Base-by-base conservation (phyloP, 306 rosid species). In the Calophaca sinica region DNA sequence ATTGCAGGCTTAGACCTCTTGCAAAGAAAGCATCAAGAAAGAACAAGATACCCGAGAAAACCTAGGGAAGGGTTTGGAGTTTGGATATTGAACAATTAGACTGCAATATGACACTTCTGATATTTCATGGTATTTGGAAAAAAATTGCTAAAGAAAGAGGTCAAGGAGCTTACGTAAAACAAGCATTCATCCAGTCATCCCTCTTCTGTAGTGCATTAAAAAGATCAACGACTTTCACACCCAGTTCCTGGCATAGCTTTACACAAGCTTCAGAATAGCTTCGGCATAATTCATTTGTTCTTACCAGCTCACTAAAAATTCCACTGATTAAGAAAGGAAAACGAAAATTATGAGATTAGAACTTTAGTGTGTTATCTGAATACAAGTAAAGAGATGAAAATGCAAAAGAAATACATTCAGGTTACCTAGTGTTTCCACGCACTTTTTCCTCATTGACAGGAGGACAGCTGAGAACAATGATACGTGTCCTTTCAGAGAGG, bases 201-300 rank as follows among this genome's bases (percentile, higher is more conserved):
- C 64, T 82, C 78, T 77, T 85, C 82, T 91, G 98, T 49, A 90
- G 38, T 53, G 96, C 94, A 9, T 57, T 82, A 61, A 88, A 94
- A 63, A 94, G 94, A 87, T 94, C 98, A 60, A 94, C 65, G 13
- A 82, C 93, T 79, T 84, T 82, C 71, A 94, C 80, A 63, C 79
- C 91, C 79, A 86, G 82, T 85, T 91, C 96, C 66, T 86, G 72
- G 87, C 96, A 90, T 52, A 94, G 84, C 86, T 88, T 79, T 70
- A 84, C 33, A 87, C 97, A 89, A 64, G 94, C 98, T 9, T 94
- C 94, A 13, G 97, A 90, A 79, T 94, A 94, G 45, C 75, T 86
- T 73, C 63, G 44, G 84, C 97, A 94, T 82, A 94, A 78, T 71
- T 87, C 91, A 77, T 94, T 94, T 72, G 98, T 94, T 86, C 98